phyloP scores from a whole-genome alignment of 2,329 filamentous ascomycete species.

The Colletotrichum orbiculare region DNA sequence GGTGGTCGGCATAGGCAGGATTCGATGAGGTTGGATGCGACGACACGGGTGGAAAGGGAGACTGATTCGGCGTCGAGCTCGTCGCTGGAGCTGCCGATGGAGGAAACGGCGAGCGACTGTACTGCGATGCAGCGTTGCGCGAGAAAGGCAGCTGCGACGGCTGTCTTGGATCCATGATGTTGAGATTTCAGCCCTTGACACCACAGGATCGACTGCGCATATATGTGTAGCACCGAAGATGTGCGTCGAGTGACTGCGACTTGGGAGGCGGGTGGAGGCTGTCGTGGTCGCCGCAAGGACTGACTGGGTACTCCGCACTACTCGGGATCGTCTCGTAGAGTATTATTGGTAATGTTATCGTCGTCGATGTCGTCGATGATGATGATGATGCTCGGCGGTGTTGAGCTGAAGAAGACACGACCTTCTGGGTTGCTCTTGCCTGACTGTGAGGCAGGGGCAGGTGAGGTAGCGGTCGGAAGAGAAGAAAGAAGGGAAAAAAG shows the following conservation, averaged over 20 bases:
- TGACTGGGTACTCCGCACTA: neutral
- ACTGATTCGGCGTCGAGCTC: slow-evolving; percentile 35
- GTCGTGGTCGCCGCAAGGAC: neutral
- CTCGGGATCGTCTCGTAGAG: no score
- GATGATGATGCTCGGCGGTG: no score
- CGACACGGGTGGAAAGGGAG: slow-evolving; percentile 35
- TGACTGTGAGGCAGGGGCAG: slow-evolving; percentile 1
- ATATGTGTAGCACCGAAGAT: slow-evolving; percentile 1
- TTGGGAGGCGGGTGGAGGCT: slow-evolving; percentile 1
- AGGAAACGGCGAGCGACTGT: slow-evolving; percentile 44
- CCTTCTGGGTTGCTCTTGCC: neutral
- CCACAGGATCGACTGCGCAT: slow-evolving; percentile 29
- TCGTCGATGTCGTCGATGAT: no score
- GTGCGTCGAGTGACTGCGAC: slow-evolving; percentile 26
- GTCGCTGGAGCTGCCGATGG: slow-evolving; percentile 21
- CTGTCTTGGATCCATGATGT: slow-evolving; percentile 48
- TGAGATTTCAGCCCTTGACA: slow-evolving; percentile 50
- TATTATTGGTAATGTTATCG: no score
- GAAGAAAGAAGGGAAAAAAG: neutral
- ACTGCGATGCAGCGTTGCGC: slow-evolving; percentile 43
- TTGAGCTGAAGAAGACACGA: no score
- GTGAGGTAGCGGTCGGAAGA: slow-evolving; percentile 8
- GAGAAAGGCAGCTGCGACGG: slow-evolving; percentile 47
- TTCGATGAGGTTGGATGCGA: slow-evolving; percentile 33
- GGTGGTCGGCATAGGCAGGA: slow-evolving; percentile 46